These are phyloP conservation scores for Termitomyces eurrhizus DNA, from an alignment of 768 basidiomycete species.

Conservation along the genomic window DNA sequence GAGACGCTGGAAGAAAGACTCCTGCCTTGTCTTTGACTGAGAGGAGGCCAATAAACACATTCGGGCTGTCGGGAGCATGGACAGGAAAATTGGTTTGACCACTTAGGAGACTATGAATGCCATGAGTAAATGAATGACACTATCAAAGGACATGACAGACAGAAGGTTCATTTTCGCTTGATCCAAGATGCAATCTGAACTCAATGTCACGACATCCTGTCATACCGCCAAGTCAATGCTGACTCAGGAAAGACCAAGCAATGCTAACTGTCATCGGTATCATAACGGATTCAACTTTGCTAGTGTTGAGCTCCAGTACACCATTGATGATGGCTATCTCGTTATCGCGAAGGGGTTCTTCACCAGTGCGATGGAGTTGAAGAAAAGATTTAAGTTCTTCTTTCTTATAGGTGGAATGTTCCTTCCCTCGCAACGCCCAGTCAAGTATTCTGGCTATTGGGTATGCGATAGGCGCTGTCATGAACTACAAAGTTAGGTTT, in stretches of 20 bases:
- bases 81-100: constrained; percentile 1
- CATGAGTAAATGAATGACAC: not conserved
- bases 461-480: constrained; percentile 73
- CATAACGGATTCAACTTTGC: constrained; percentile 77
- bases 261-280: constrained; percentile 64
- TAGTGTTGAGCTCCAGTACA: constrained; percentile 74
- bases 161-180: not conserved
- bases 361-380: constrained; percentile 74
- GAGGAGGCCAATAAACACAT: not conserved
- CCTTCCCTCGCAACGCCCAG: constrained; percentile 68
- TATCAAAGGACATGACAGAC: not conserved
- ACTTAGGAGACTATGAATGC: not conserved
- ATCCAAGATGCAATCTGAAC: constrained; percentile 34
- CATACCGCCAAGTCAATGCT: not conserved
- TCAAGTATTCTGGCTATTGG: constrained; percentile 84
- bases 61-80: not conserved
- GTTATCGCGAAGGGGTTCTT: constrained; percentile 76
- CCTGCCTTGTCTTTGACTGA: not conserved
- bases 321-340: constrained; percentile 80
- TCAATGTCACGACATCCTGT: constrained; percentile 82
- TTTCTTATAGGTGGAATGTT: constrained; percentile 76
- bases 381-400: constrained; percentile 76
- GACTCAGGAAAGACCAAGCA: not conserved
- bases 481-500: constrained; percentile 22
- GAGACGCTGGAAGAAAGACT: not conserved